Evolutionary conservation across 169 alveolate genomes (phyloP).

Genomic region (Cystoisospora suis): DNA sequence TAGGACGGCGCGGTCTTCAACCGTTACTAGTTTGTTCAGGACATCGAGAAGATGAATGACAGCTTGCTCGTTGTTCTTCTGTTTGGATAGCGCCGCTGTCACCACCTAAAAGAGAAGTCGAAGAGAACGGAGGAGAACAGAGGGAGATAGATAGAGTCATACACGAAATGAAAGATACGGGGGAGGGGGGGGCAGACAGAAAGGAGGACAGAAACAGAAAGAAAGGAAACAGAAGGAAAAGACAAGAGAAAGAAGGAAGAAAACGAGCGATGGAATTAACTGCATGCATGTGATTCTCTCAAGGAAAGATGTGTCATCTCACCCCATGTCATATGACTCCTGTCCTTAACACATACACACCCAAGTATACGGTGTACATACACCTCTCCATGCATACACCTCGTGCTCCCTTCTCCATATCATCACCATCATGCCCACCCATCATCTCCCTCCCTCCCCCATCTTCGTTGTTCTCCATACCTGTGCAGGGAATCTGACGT

Average conservation of each 20-base stretch:
- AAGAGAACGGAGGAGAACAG: not conserved
- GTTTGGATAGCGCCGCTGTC: constrained; percentile 60
- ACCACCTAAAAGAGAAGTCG: constrained; percentile 36
- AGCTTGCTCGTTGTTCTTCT: constrained; percentile 58
- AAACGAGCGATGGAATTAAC: not conserved
- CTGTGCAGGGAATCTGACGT: constrained; percentile 58
- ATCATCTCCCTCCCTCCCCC: too few relatives aligned
- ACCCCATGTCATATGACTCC: too few relatives aligned
- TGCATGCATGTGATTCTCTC: too few relatives aligned
- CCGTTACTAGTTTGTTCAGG: constrained; percentile 43
- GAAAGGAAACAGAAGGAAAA: not conserved
- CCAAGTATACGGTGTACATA: too few relatives aligned
- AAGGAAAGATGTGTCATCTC: too few relatives aligned
- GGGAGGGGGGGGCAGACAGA: not conserved
- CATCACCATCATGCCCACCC: too few relatives aligned
- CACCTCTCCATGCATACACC: too few relatives aligned
- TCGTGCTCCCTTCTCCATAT: too few relatives aligned
- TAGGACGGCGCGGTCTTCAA: constrained; percentile 60
- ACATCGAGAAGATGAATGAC: constrained; percentile 46
- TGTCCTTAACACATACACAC: too few relatives aligned
- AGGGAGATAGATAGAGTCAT: too few relatives aligned
- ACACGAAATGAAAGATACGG: not conserved
- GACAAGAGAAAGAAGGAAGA: not conserved
- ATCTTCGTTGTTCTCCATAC: not conserved
- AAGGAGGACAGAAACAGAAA: not conserved